These are phyloP conservation scores for Cladophialophora exuberans DNA, from an alignment of 2,329 filamentous ascomycete genomes.

Conservation along the genomic window DNA sequence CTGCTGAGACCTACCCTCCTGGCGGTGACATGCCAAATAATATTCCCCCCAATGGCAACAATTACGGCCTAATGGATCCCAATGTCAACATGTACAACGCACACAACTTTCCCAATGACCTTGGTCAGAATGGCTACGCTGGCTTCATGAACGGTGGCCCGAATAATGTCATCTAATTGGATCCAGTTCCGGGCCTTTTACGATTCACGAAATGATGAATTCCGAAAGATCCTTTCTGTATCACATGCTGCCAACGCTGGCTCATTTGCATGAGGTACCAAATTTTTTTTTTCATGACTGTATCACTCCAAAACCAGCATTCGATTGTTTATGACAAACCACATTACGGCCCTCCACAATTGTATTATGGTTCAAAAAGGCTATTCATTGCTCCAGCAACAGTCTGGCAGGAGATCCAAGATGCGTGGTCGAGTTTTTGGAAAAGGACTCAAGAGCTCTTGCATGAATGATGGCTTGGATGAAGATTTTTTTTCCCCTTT, in stretches of 20 bases:
- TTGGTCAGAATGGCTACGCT: slow-evolving; percentile 25
- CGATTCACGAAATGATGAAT: slow-evolving; percentile 31
- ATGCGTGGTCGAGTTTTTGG: slow-evolving; percentile 14
- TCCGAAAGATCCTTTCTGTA: slow-evolving; percentile 20
- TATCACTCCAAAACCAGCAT: slow-evolving; percentile 25
- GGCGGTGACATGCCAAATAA: slow-evolving; percentile 17
- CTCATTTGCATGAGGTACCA: slow-evolving; percentile 8
- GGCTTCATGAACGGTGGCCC: slow-evolving; percentile 23
- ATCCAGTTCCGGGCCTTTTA: slow-evolving; percentile 18
- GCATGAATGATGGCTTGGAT: slow-evolving; percentile 28
- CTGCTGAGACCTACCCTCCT: slow-evolving; percentile 16
- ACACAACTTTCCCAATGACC: slow-evolving; percentile 23
- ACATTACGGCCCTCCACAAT: slow-evolving; percentile 22
- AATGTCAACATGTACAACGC: slow-evolving; percentile 27
- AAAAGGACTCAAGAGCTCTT: slow-evolving; percentile 15
- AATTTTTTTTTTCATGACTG: slow-evolving; percentile 24
- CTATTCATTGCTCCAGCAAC: slow-evolving; percentile 26
- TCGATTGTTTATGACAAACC: slow-evolving; percentile 21
- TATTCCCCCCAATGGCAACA: slow-evolving; percentile 20
- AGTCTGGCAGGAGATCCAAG: slow-evolving; percentile 29
- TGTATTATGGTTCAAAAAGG: slow-evolving; percentile 28
- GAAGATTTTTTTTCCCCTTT: slow-evolving; percentile 9
- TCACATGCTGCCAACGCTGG: slow-evolving; percentile 13
- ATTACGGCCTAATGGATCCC: slow-evolving; percentile 23
- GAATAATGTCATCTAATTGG: slow-evolving; percentile 28